Base-by-base conservation (phyloP, 441 rosid species). In the Pelargonium cotyledonis region DNA sequence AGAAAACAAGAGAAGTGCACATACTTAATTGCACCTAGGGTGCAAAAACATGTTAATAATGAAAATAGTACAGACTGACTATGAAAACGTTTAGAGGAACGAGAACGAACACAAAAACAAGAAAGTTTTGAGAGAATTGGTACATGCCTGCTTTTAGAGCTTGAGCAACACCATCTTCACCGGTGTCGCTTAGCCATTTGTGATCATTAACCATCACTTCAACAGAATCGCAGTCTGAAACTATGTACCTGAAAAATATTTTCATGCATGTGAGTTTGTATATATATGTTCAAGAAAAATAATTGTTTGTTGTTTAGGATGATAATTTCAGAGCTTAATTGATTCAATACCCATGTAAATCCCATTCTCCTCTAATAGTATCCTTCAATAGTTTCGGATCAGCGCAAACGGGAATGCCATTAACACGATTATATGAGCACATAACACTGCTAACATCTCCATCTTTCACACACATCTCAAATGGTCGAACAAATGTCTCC, bases 391-490 rank as follows among this genome's bases (percentile, higher is more conserved):
- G 84, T 19, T 65, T 26, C 2, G 82, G 78, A 3, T 81, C 84
- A 38, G 84, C 83, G 40, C 89, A 83, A 16, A 84, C 68, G 4
- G 88, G 85, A 31, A 76, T 68, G 2, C 84, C 84, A 26, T 85
- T 78, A 23, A 83, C 80, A 15, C 74, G 67, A 57, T 81, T 85
- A 57, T 78, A 81, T 0, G 86, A 83, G 74, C 88, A 85, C 85
- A 83, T 83, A 1, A 85, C 80, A 68, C 89, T 85, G 6, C 84
- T 80, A 15, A 73, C 89, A 49, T 83, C 83, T 38, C 85, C 89
- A 12, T 81, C 81, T 18, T 70, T 78, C 38, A 83, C 84, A 66
- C 86, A 83, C 76, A 80, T 85, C 57, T 80, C 77, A 43, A 85
- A 83, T 2, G 86, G 86, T 3, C 77, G 72, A 21, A 73, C 73